phyloP scores from a whole-genome alignment of 192 early-diverging fungal species.

The Coemansia sp. region DNA sequence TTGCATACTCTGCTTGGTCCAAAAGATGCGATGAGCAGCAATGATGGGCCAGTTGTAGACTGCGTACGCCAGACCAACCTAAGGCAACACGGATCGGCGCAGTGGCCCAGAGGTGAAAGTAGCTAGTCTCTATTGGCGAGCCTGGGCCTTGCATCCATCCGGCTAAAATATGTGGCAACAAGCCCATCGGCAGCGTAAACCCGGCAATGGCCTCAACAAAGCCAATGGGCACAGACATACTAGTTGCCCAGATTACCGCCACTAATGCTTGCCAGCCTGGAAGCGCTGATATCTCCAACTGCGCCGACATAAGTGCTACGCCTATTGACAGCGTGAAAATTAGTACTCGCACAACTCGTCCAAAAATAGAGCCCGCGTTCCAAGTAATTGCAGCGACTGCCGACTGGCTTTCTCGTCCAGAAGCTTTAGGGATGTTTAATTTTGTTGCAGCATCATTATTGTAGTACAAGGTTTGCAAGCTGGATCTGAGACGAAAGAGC shows the following conservation, averaged over 20 bases:
- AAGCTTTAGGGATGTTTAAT: too few relatives aligned
- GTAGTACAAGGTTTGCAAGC: not conserved
- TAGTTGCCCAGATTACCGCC: slow-evolving; percentile 39
- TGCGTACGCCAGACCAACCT: slow-evolving; percentile 54
- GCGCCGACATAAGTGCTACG: slow-evolving; percentile 37
- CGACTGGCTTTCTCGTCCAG: not conserved
- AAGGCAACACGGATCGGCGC: slow-evolving; percentile 46
- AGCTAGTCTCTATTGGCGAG: slow-evolving; percentile 50
- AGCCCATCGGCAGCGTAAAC: slow-evolving; percentile 50
- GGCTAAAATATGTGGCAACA: slow-evolving; percentile 49
- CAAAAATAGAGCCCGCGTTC: slow-evolving; percentile 20
- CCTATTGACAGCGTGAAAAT: slow-evolving; percentile 41
- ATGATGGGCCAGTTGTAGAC: slow-evolving; percentile 45
- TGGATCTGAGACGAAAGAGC: slow-evolving; percentile 15
- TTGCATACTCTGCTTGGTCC: not conserved
- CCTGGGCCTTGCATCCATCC: slow-evolving; percentile 52
- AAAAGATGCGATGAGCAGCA: slow-evolving; percentile 14
- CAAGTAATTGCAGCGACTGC: not conserved
- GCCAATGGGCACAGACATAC: slow-evolving; percentile 45
- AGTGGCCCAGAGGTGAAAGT: slow-evolving; percentile 56
- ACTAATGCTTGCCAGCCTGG: slow-evolving; percentile 50
- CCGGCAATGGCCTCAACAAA: slow-evolving; percentile 53
- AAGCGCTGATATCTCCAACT: slow-evolving; percentile 41
- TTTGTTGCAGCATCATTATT: not conserved
- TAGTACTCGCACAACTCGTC: slow-evolving; percentile 33